These are phyloP conservation scores for Aspergillus sp. DNA, from an alignment of 2,329 filamentous ascomycete species.

Conservation along the genomic window DNA sequence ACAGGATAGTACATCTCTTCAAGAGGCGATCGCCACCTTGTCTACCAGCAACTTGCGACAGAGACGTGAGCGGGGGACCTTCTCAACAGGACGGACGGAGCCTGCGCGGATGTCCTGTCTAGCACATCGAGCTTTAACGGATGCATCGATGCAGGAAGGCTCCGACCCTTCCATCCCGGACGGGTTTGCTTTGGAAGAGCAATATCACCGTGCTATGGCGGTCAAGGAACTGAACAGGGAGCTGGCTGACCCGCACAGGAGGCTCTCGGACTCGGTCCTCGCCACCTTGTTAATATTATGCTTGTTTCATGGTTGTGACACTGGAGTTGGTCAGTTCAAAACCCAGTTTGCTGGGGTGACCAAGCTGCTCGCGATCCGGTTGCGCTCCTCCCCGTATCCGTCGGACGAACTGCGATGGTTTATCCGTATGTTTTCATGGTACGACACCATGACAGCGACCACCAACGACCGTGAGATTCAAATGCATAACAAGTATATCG, in stretches of 20 bases:
- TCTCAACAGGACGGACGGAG: constrained; percentile 53
- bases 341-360: constrained; percentile 92
- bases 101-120: constrained; percentile 51
- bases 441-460: constrained; percentile 87
- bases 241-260: constrained; percentile 71
- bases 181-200: constrained; percentile 71
- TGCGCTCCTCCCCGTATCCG: constrained; percentile 58
- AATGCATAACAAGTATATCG: constrained; percentile 62
- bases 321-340: constrained; percentile 87
- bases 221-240: constrained; percentile 82
- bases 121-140: constrained; percentile 45
- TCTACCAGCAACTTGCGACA: constrained; percentile 88
- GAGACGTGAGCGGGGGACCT: constrained; percentile 59
- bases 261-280: constrained; percentile 81
- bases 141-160: constrained; percentile 35
- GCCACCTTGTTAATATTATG: constrained; percentile 85
- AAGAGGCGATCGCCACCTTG: constrained; percentile 87
- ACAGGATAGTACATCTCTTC: constrained; percentile 74
- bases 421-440: constrained; percentile 89
- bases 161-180: constrained; percentile 48
- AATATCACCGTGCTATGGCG: constrained; percentile 79
- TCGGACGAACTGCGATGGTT: constrained; percentile 77
- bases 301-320: constrained; percentile 91
- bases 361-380: constrained; percentile 78
- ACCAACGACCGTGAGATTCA: constrained; percentile 91